Evolutionary conservation across 1,139 yeast genomes (phyloP), one percentile per base, ranked within the genome.

Genomic region (Lodderomyces elongisporus): DNA sequence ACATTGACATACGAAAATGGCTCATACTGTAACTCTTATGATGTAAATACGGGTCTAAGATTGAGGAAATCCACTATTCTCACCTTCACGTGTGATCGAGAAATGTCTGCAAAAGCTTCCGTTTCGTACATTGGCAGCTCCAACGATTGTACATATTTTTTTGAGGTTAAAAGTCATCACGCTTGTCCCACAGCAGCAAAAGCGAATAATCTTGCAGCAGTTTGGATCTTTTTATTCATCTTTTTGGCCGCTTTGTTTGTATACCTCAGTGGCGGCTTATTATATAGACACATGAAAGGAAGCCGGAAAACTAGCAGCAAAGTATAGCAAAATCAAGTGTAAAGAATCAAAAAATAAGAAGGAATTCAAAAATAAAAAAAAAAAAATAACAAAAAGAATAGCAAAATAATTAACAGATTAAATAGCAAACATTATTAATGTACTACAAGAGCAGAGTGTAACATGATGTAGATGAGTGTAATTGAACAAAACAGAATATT

Each of bases 121-220:
- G 65, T 87, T 1, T 71, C 85, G 6, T 87, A 72, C 50, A 70
- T 88, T 22, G 93, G 94, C 1, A 76, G 77, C 12, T 54, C 74
- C 25, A 74, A 85, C 54, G 84, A 85, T 40, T 88, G 96, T 56
- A 75, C 83, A 25, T 88, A 83, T 56, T 74, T 82, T 49, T 88
- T 88, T 54, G 96, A 88, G 53, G 87, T 85, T 17, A 63, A 88
- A 44, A 84, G 95, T 4, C 79, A 85, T 32, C 85, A 82, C 54
- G 96, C 95, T 0, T 88, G 96, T 56, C 88, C 95, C 0, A 81
- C 89, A 0, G 79, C 85, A 8, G 77, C 80, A 38, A 31, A 31
- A 23, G 35, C 66, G 3, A 76, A 74, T 44, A 72, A 75, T 39
- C 52, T 69, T 42, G 79, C 79, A 2, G 75, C 76, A 4, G 64